Evolutionary conservation across 495 filamentous ascomycete species (phyloP), one percentile per base, ranked within the genome.

Genomic region (Hyphodiscus hymeniophilus): DNA sequence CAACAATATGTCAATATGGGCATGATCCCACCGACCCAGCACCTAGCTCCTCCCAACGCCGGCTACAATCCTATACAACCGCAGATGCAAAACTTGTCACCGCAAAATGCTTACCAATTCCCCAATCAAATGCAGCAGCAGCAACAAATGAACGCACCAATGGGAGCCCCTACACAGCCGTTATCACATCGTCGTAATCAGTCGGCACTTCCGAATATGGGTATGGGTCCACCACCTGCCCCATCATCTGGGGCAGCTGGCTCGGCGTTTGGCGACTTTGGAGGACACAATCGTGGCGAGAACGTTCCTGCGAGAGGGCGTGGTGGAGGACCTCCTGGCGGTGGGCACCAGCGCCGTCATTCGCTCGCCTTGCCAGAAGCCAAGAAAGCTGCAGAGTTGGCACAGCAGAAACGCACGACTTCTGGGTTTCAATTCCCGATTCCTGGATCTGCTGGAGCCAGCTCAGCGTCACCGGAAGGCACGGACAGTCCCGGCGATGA

Each of bases 1-100:
- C 90, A 94, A 66, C 91, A 97, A 64, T 97, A 95, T 68, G 85
- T 94, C 50, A 92, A 94, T 63, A 91, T 97, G 85, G 88, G 88
- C 55, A 82, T 97, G 72, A 75, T 98, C 54, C 84, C 81, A 49
- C 85, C 84, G 30, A 82, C 84, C 50, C 90, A 96, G 66, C 71
- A 80, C 57, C 65, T 96, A 30, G 75, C 78, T 45, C 75, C 77
- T 47, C 26, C 26, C 26, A 28, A 28, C 26, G 80, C 77, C 48
- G 71, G 71, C 28, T 89, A 85, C 73, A 82, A 81, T 68, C 79
- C 81, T 42, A 63, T 80, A 39, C 79, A 80, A 64, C 66, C 67
- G 46, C 64, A 67, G 59, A 77, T 91, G 63, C 74, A 82, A 44
- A 89, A 87, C 57, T 75, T 95, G 55, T 83, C 86, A 41, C 87